These are phyloP conservation scores for Brassica napus DNA, from an alignment of 345 rosid species.

Conservation along the genomic window DNA sequence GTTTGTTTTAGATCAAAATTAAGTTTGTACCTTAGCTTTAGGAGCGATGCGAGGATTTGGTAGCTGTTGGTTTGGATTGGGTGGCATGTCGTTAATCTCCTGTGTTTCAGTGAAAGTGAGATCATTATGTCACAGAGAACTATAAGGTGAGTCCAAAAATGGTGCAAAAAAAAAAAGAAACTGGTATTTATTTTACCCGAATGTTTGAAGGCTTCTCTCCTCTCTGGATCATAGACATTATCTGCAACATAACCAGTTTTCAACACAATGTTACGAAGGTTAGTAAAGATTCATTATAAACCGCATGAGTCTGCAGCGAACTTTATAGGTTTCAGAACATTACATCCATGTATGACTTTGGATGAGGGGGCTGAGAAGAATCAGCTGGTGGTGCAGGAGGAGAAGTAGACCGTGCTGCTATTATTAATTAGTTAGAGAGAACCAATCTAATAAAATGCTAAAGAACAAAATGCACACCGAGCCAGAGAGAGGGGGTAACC, in stretches of 20 bases:
- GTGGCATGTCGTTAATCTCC: constrained; percentile 90
- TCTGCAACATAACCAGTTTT: constrained; percentile 50
- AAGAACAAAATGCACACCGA: not conserved
- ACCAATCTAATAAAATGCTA: constrained; percentile 12
- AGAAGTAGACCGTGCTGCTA: constrained; percentile 72
- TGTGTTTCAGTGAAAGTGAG: constrained; percentile 36
- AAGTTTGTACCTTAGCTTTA: constrained; percentile 68
- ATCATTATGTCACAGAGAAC: not conserved
- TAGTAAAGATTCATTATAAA: not conserved
- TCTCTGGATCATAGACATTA: constrained; percentile 90
- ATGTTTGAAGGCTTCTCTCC: constrained; percentile 93
- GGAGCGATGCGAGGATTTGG: constrained; percentile 75
- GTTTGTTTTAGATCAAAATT: not conserved
- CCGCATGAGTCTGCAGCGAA: not conserved
- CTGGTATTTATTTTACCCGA: constrained; percentile 47
- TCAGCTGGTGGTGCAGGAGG: constrained; percentile 59
- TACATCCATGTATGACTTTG: constrained; percentile 95
- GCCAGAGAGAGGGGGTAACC: constrained; percentile 48
- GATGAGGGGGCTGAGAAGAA: constrained; percentile 68
- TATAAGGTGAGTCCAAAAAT: not conserved
- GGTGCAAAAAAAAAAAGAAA: constrained; percentile 7
- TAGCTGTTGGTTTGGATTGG: constrained; percentile 75
- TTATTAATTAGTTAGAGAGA: constrained; percentile 32
- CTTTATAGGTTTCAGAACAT: constrained; percentile 17
- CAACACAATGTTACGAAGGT: constrained; percentile 1